Percentiles rank a stretch among this genome's conserved stretches.
These are phyloP conservation scores for Ascochyta pisi DNA, from an alignment of 2,329 filamentous ascomycete genomes.

Conservation along the genomic window DNA sequence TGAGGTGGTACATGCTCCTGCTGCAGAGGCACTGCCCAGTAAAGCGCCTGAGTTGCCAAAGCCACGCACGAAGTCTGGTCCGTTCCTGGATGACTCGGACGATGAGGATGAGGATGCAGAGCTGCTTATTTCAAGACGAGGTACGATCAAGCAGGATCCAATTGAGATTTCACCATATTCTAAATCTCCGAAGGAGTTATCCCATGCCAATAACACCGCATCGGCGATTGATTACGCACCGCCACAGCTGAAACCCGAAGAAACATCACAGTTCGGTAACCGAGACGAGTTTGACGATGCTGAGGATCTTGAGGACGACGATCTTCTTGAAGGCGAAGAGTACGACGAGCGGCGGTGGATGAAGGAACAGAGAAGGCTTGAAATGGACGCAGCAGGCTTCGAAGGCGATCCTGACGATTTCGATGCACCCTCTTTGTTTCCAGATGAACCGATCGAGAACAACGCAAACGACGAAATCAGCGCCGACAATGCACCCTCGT, in stretches of 20 bases:
- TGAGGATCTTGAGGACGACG: conserved; percentile 67
- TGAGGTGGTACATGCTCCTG: conserved; percentile 8
- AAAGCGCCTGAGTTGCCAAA: conserved; percentile 21
- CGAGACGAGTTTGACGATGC: conserved; percentile 60
- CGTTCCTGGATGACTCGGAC: conserved; percentile 76
- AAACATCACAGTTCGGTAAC: conserved; percentile 51
- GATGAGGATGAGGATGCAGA: conserved; percentile 52
- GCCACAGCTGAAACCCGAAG: conserved; percentile 53
- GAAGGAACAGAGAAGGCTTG: conserved; percentile 69
- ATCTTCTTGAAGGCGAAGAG: conserved; percentile 63
- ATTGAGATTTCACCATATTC: conserved; percentile 23
- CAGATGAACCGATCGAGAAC: conserved; percentile 28
- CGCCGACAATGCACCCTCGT: conserved; percentile 53
- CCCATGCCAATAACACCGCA: conserved; percentile 16
- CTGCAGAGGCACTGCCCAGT: background rate
- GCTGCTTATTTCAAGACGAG: conserved; percentile 23
- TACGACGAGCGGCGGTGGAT: conserved; percentile 68
- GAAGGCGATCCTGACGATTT: conserved; percentile 60
- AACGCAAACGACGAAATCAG: conserved; percentile 4
- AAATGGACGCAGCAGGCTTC: conserved; percentile 58
- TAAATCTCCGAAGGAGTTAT: conserved; percentile 31
- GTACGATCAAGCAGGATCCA: conserved; percentile 28
- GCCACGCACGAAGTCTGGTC: conserved; percentile 56
- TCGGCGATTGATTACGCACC: conserved; percentile 15
- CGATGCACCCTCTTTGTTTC: conserved; percentile 50